A percentile compares a stretch with the other conserved stretches of the same genome.
phyloP scores from a whole-genome alignment of 1,284 basidiomycete species.

The Porodaedalea pini region DNA sequence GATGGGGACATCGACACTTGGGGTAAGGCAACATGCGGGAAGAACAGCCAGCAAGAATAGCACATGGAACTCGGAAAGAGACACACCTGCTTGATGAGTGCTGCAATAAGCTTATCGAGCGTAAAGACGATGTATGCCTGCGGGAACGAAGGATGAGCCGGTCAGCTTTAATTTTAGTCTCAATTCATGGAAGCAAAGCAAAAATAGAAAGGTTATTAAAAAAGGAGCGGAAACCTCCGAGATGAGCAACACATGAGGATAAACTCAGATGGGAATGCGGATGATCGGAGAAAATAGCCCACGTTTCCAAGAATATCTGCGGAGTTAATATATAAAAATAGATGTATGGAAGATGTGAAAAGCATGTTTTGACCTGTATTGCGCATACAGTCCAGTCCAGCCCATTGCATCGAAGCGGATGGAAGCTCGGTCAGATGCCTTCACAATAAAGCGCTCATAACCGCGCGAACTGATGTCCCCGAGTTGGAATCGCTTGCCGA shows the following conservation, averaged over 20 bases:
- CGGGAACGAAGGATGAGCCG: not conserved
- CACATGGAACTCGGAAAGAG: slow-evolving; percentile 25
- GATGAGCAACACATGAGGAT: not conserved
- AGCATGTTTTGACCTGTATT: too few relatives aligned
- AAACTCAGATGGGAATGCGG: not conserved
- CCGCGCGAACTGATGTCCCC: too few relatives aligned
- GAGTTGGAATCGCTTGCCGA: too few relatives aligned
- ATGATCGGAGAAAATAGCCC: not conserved
- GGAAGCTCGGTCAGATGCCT: too few relatives aligned
- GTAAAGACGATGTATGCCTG: slow-evolving; percentile 88
- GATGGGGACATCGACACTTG: not conserved
- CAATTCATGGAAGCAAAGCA: not conserved
- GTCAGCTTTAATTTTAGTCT: not conserved
- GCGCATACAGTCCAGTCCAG: too few relatives aligned
- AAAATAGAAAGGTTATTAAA: not conserved
- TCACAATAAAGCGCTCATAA: too few relatives aligned
- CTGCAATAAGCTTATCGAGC: slow-evolving; percentile 85
- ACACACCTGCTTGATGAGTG: slow-evolving; percentile 81
- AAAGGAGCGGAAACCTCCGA: not conserved
- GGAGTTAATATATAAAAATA: not conserved
- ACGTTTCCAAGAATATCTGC: not conserved
- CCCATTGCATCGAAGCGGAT: too few relatives aligned
- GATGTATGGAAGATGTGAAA: not conserved
- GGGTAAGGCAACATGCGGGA: not conserved
- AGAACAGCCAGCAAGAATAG: slow-evolving; percentile 1